A percentile compares a stretch with the other conserved stretches of the same genome.
These are phyloP conservation scores for Podaxis carcinomalis DNA, from an alignment of 768 basidiomycete species.

Conservation along the genomic window DNA sequence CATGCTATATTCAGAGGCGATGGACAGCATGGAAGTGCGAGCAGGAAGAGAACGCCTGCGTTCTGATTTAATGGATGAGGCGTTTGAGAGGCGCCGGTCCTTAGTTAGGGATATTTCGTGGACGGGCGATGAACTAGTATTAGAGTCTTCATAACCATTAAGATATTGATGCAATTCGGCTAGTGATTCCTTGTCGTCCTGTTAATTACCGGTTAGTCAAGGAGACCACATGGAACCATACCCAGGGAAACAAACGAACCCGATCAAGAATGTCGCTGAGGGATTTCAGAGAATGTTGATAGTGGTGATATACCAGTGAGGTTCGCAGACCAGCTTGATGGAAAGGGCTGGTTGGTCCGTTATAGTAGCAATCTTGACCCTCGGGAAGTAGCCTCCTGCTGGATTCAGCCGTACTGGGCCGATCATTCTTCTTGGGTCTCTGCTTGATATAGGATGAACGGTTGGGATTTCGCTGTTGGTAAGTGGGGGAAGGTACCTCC, in stretches of 20 bases:
- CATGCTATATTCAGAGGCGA: conserved; percentile 47
- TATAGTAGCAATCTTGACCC: conserved; percentile 11
- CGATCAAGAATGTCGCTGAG: conserved; percentile 75
- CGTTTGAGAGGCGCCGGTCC: conserved; percentile 28
- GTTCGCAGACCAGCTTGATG: conserved; percentile 17
- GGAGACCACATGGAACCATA: conserved; percentile 1
- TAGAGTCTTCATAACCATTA: conserved; percentile 26
- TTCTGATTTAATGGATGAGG: conserved; percentile 47
- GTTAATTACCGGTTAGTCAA: conserved; percentile 13
- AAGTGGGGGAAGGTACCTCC: conserved; percentile 15
- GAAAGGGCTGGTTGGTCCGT: conserved; percentile 13
- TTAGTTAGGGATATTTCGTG: conserved; percentile 10
- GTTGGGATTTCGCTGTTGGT: conserved; percentile 39
- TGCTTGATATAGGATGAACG: conserved; percentile 44
- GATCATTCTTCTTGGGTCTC: conserved; percentile 38
- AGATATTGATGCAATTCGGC: conserved; percentile 72
- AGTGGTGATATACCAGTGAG: conserved; percentile 66
- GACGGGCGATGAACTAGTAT: background rate
- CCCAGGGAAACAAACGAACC: conserved; percentile 37
- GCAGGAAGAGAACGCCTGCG: conserved; percentile 70
- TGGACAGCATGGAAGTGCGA: conserved; percentile 55
- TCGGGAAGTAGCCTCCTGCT: conserved; percentile 43
- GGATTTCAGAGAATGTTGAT: conserved; percentile 79
- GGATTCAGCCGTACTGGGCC: conserved; percentile 67
- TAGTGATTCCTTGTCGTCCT: conserved; percentile 77